A percentile compares a stretch with the other conserved stretches of the same genome.
phyloP scores from a whole-genome alignment of 257 asterid species.

The Linaria vulgaris region DNA sequence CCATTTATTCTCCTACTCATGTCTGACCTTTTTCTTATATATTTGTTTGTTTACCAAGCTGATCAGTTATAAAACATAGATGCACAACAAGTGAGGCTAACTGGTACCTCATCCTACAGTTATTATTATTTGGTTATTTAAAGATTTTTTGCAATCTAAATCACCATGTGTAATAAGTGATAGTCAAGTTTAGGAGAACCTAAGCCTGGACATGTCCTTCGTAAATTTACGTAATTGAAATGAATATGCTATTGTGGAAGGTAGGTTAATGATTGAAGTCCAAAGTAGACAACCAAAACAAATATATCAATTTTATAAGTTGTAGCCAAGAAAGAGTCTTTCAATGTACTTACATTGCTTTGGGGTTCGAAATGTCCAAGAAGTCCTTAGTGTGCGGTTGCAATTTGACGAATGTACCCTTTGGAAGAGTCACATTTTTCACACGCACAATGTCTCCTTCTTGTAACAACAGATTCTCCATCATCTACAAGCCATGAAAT shows the following conservation, averaged over 20 bases:
- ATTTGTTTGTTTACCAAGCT: no score
- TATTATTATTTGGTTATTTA: no score
- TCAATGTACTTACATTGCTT: constrained; percentile 80
- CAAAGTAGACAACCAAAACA: not conserved
- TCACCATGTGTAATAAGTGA: no score
- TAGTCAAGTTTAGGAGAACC: not conserved
- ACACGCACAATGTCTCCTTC: constrained; percentile 90
- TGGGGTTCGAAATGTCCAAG: constrained; percentile 95
- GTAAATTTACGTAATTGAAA: not conserved
- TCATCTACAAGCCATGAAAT: constrained; percentile 59
- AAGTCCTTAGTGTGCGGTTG: constrained; percentile 96
- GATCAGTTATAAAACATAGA: no score
- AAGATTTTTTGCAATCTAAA: no score
- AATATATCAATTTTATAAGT: not conserved
- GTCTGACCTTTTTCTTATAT: no score
- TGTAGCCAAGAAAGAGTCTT: constrained; percentile 9
- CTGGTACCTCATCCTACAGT: no score
- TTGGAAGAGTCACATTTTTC: constrained; percentile 90
- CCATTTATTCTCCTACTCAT: no score
- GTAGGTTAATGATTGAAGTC: not conserved
- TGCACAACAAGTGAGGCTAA: no score
- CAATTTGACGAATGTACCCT: constrained; percentile 90
- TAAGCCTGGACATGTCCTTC: not conserved
- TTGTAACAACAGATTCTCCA: constrained; percentile 90
- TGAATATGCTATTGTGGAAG: not conserved